Evolutionary conservation across 352 stramenopile genomes (phyloP), one percentile per base, ranked within the genome.

Genomic region (Phytophthora podocarpi): DNA sequence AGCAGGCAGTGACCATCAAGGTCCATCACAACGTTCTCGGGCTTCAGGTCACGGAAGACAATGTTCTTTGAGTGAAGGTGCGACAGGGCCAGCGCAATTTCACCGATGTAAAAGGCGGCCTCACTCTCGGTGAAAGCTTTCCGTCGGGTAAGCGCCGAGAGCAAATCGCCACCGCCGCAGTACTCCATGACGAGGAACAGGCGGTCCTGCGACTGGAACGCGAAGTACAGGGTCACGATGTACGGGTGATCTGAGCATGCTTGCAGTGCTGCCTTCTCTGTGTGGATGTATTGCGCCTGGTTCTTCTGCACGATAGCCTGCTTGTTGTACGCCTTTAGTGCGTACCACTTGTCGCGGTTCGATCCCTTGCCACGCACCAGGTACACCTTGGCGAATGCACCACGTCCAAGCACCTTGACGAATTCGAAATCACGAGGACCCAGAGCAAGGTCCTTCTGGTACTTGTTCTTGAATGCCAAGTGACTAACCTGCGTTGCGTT

Each of bases 391-490:
- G 82, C 86, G 54, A 93, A 95, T 10, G 86, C 86, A 39, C 86
- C 86, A 36, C 84, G 84, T 18, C 86, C 86, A 20, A 95, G 55
- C 10, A 95, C 86, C 59, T 93, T 93, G 48, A 95, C 80, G 34
- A 95, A 93, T 47, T 95, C 86, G 34, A 95, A 95, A 64, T 95
- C 86, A 28, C 86, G 84, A 23, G 86, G 86, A 11, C 86, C 84
- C 7, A 95, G 66, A 26, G 86, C 86, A 26, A 95, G 48, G 46
- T 92, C 85, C 62, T 92, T 74, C 65, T 95, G 84, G 71, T 95
- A 95, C 66, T 93, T 95, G 81, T 95, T 95, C 71, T 95, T 95
- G 69, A 95, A 95, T 16, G 85, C 85, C 39, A 95, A 67, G 67
- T 95, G 85, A n/a, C 74, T 82, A 5, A 89, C 85, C 47, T 94